Conservation (phyloP, 768 basidiomycete species). For the Collybia sordida region DNA sequence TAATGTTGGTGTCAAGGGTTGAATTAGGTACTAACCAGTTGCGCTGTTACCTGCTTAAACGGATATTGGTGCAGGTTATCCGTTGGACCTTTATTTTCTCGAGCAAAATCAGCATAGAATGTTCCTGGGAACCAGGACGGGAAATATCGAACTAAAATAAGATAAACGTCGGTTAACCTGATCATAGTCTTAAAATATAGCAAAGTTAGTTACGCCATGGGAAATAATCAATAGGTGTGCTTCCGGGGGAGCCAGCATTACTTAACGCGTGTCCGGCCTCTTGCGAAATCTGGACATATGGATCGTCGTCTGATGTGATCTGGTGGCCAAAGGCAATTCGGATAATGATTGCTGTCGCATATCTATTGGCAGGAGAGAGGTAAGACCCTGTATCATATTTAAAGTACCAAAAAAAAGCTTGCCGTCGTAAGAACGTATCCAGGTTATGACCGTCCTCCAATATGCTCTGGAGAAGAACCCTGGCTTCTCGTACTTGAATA, state of each 20-base stretch:
- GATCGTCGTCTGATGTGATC: conserved; percentile 32
- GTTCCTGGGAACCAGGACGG: conserved; percentile 68
- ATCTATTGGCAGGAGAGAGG: conserved; percentile 5
- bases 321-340: conserved; percentile 60
- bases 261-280: conserved; percentile 32
- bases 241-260: conserved; percentile 31
- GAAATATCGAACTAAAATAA: conserved; percentile 47
- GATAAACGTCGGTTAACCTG: conserved; percentile 50
- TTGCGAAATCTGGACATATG: conserved; percentile 38
- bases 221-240: conserved; percentile 17
- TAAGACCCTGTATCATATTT: background rate
- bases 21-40: conserved; percentile 24
- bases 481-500: background rate
- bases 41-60: conserved; percentile 56
- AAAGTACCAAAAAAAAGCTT: conserved; percentile 3
- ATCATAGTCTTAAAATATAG: conserved; percentile 42
- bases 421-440: conserved; percentile 20
- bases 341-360: conserved; percentile 7
- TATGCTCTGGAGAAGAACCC: conserved; percentile 4
- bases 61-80: conserved; percentile 60
- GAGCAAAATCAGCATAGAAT: conserved; percentile 51
- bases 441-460: conserved; percentile 1
- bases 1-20: background rate
- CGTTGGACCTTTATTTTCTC: conserved; percentile 50
- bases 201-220: conserved; percentile 13